Conservation (phyloP, 1,284 basidiomycete genomes). For the Heterobasidion parviporum region DNA sequence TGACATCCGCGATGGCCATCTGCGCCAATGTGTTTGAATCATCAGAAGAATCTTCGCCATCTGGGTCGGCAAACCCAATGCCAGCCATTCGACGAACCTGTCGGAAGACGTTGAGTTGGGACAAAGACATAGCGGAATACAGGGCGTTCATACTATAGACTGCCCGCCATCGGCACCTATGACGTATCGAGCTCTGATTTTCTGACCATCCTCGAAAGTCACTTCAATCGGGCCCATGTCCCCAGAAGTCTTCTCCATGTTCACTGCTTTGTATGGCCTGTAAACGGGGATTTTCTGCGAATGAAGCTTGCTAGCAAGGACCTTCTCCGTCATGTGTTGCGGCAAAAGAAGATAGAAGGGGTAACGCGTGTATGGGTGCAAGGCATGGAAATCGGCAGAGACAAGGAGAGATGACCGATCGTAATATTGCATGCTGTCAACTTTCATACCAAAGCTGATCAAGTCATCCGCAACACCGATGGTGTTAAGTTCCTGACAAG, state of each 20-base stretch:
- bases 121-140: too few relatives aligned
- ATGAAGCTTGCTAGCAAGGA: slow-evolving; percentile 28
- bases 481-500: slow-evolving; percentile 33
- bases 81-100: slow-evolving; percentile 21
- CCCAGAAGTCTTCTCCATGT: slow-evolving; percentile 14
- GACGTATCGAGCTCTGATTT: slow-evolving; percentile 38
- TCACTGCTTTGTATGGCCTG: slow-evolving; percentile 27
- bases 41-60: slow-evolving; percentile 6
- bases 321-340: slow-evolving; percentile 38
- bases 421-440: slow-evolving; percentile 18
- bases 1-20: slow-evolving; percentile 25
- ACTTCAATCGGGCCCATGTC: slow-evolving; percentile 26
- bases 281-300: slow-evolving; percentile 24
- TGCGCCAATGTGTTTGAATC: slow-evolving; percentile 14
- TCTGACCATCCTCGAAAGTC: slow-evolving; percentile 39
- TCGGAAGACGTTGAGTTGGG: not conserved
- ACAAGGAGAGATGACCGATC: slow-evolving; percentile 22
- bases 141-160: slow-evolving; percentile 34
- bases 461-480: slow-evolving; percentile 36
- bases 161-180: slow-evolving; percentile 50
- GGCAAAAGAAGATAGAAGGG: slow-evolving; percentile 37
- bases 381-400: slow-evolving; percentile 22
- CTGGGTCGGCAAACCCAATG: slow-evolving; percentile 20
- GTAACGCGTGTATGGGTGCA: slow-evolving; percentile 31
- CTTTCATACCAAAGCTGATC: slow-evolving; percentile 29